Evolutionary conservation across 78 protist species (phyloP).

Genomic region (Polysphondylium violaceum): DNA sequence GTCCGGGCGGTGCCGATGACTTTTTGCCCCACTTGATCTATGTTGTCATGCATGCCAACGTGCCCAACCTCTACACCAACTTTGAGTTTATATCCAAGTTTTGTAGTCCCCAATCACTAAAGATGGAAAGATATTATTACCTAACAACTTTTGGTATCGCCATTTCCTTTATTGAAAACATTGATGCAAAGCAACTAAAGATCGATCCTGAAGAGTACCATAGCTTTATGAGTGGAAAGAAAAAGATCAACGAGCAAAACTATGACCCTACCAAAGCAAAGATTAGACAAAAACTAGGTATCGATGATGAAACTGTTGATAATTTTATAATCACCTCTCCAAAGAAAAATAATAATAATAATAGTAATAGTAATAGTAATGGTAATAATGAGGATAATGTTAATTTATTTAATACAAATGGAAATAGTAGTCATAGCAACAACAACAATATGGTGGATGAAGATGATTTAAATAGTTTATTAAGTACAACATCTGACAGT

Average conservation of each 20-base stretch:
- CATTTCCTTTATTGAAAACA: conserved; percentile 67
- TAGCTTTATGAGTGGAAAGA: conserved; percentile 53
- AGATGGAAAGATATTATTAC: conserved; percentile 79
- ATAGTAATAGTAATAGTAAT: not conserved
- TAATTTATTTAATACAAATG: no score
- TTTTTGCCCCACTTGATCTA: conserved; percentile 90
- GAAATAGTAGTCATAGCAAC: no score
- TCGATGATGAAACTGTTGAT: conserved; percentile 7
- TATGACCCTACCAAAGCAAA: conserved; percentile 44
- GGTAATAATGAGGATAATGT: not conserved
- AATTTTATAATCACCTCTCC: not conserved
- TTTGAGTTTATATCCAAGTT: conserved; percentile 75
- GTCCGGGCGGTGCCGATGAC: conserved; percentile 89
- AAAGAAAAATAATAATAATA: conserved; percentile 18
- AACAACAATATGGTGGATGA: no score
- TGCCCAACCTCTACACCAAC: conserved; percentile 81
- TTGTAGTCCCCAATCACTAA: conserved; percentile 34
- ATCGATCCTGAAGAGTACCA: conserved; percentile 66
- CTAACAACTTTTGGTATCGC: conserved; percentile 83
- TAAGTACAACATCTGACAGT: no score
- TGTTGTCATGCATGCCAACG: conserved; percentile 88
- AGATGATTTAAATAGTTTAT: no score
- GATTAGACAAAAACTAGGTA: conserved; percentile 67
- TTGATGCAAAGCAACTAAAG: conserved; percentile 65
- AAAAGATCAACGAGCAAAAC: not conserved